These are phyloP conservation scores for Neoscytalidium dimidiatum DNA, from an alignment of 2,329 filamentous ascomycete genomes.

Conservation along the genomic window DNA sequence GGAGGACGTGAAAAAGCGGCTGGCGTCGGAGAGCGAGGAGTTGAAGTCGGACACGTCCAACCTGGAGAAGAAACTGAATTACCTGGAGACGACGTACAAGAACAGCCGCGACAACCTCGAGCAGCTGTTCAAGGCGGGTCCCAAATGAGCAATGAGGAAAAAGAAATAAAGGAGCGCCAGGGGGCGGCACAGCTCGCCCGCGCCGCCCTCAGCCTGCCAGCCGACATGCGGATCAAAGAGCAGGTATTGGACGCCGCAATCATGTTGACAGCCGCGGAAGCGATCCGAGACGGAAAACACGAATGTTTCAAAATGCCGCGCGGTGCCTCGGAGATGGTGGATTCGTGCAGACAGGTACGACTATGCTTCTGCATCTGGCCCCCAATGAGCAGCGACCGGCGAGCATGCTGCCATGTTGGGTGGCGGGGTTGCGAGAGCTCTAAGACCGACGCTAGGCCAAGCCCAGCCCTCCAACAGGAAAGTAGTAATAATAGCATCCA, in stretches of 20 bases:
- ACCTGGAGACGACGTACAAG: constrained; percentile 91
- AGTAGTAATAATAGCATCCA: constrained; percentile 18
- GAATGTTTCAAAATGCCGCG: neutral
- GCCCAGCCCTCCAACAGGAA: constrained; percentile 3
- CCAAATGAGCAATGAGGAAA: constrained; percentile 22
- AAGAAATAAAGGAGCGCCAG: constrained; percentile 22
- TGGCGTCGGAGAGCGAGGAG: constrained; percentile 72
- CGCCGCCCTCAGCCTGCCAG: constrained; percentile 31
- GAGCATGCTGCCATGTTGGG: neutral
- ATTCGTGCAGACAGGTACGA: neutral
- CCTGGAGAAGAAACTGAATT: constrained; percentile 85
- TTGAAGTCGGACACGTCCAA: constrained; percentile 77
- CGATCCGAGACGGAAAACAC: neutral
- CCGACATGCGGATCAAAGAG: constrained; percentile 31
- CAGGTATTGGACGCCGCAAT: neutral
- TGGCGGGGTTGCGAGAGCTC: neutral
- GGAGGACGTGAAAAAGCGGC: constrained; percentile 70
- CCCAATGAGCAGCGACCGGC: neutral
- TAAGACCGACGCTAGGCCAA: constrained; percentile 6
- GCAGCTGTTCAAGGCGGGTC: constrained; percentile 68
- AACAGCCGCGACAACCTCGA: constrained; percentile 92
- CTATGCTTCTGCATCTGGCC: neutral
- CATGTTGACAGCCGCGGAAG: neutral
- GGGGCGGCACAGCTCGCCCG: constrained; percentile 25
- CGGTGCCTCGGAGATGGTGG: neutral